Percentiles rank a stretch among this genome's conserved stretches.
Evolutionary conservation across 495 filamentous ascomycete species (phyloP).

Genomic region (Aspergillus baeticus): DNA sequence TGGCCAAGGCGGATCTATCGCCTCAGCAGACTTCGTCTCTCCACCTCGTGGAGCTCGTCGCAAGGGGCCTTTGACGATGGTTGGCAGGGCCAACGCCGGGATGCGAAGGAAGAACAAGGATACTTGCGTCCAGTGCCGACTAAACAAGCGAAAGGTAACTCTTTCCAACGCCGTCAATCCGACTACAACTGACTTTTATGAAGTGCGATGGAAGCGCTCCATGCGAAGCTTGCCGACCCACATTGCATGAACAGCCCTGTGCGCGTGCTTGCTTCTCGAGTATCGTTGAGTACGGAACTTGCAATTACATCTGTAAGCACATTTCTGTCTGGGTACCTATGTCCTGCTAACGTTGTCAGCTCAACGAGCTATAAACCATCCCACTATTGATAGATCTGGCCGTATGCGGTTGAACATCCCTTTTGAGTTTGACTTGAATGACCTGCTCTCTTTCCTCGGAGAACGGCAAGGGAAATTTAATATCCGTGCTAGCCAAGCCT

Average conservation of each 20-base stretch:
- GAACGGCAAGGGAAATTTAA: slow-evolving; percentile 48
- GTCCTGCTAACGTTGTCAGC: slow-evolving; percentile 25
- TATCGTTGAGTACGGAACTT: slow-evolving; percentile 51
- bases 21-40: slow-evolving; percentile 49
- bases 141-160: slow-evolving; percentile 49
- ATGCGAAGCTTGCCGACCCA: slow-evolving; percentile 49
- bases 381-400: slow-evolving; percentile 33
- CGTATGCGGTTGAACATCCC: slow-evolving; percentile 43
- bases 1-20: slow-evolving; percentile 46
- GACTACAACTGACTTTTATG: not conserved
- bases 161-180: not conserved
- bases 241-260: slow-evolving; percentile 48
- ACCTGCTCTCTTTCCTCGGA: slow-evolving; percentile 41
- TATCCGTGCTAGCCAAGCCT: slow-evolving; percentile 47
- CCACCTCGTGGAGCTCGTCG: slow-evolving; percentile 47
- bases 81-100: slow-evolving; percentile 45
- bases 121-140: slow-evolving; percentile 47
- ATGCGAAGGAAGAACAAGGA: slow-evolving; percentile 49
- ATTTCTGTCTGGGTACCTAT: not conserved
- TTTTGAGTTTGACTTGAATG: slow-evolving; percentile 40
- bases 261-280: slow-evolving; percentile 47
- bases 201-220: slow-evolving; percentile 49
- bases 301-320: slow-evolving; percentile 50
- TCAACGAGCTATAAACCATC: slow-evolving; percentile 49
- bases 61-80: slow-evolving; percentile 46